Conservation (phyloP, 2,329 filamentous ascomycete species). For the Thielaviopsis ethacetica region DNA sequence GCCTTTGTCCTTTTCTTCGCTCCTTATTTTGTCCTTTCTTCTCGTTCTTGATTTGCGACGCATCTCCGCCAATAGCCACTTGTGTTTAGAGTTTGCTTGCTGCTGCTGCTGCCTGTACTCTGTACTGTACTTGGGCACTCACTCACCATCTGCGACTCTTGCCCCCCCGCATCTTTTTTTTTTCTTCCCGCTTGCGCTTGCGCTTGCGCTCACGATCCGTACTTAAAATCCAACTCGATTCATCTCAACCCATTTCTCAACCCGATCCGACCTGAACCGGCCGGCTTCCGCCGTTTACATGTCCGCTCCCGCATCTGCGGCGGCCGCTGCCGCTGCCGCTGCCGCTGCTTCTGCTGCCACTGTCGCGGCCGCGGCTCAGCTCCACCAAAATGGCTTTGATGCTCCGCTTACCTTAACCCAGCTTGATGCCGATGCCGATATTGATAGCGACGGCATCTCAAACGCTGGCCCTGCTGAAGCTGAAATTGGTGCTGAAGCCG, state of each 20-base stretch:
- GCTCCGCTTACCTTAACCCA: conserved; percentile 20
- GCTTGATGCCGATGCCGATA: not conserved
- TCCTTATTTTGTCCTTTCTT: no score
- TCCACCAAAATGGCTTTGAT: not conserved
- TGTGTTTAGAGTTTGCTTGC: no score
- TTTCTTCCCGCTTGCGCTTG: no score
- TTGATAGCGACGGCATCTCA: not conserved
- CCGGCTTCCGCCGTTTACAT: not conserved
- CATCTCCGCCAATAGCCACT: no score
- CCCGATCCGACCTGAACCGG: not conserved
- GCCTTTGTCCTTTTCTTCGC: no score
- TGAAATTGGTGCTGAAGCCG: not conserved
- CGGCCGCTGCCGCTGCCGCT: no score
- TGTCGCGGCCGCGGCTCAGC: not conserved
- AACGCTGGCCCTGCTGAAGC: not conserved
- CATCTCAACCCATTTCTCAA: not conserved
- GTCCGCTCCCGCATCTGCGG: not conserved
- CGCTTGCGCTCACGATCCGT: not conserved
- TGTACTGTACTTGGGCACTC: not conserved
- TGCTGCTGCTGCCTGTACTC: no score
- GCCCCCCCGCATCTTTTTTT: not conserved
- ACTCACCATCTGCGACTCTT: not conserved
- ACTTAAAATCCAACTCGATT: not conserved
- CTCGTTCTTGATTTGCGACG: no score
- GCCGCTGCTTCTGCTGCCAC: not conserved